Conservation (phyloP, 805 yeast genomes). For the Kodamaea hsintzibuensis region DNA sequence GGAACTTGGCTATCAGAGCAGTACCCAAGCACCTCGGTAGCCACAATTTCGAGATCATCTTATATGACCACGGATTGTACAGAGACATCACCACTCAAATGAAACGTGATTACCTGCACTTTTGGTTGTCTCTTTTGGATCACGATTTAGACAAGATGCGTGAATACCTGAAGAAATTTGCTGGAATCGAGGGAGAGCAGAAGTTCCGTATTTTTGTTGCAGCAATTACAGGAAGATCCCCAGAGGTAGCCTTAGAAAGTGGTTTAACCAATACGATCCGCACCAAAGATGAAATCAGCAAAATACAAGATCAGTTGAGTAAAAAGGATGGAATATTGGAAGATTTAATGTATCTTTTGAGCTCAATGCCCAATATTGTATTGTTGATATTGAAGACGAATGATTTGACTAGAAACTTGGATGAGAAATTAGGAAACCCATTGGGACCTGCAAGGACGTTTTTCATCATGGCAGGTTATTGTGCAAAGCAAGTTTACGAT, state of each 20-base stretch:
- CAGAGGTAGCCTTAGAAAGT: constrained; percentile 67
- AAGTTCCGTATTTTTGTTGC: constrained; percentile 81
- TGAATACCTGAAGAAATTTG: constrained; percentile 72
- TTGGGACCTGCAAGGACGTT: constrained; percentile 87
- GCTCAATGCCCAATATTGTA: constrained; percentile 82
- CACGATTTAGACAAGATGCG: constrained; percentile 66
- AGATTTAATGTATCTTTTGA: constrained; percentile 75
- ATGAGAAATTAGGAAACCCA: constrained; percentile 79
- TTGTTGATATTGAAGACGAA: constrained; percentile 87
- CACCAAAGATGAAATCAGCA: constrained; percentile 59
- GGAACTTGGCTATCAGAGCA: constrained; percentile 79
- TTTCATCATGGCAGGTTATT: constrained; percentile 84
- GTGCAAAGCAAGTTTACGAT: constrained; percentile 76
- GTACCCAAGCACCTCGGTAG: constrained; percentile 12
- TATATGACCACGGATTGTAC: constrained; percentile 95
- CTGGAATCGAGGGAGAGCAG: constrained; percentile 73
- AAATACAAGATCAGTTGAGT: constrained; percentile 63
- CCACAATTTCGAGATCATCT: constrained; percentile 85
- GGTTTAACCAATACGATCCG: constrained; percentile 53
- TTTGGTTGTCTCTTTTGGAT: constrained; percentile 89
- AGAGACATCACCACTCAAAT: constrained; percentile 75
- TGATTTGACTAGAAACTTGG: constrained; percentile 86
- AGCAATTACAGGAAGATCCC: constrained; percentile 93
- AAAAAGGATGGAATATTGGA: constrained; percentile 63
- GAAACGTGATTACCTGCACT: constrained; percentile 81